phyloP scores from a whole-genome alignment of 495 filamentous ascomycete species.

The Penicillium argentinense region DNA sequence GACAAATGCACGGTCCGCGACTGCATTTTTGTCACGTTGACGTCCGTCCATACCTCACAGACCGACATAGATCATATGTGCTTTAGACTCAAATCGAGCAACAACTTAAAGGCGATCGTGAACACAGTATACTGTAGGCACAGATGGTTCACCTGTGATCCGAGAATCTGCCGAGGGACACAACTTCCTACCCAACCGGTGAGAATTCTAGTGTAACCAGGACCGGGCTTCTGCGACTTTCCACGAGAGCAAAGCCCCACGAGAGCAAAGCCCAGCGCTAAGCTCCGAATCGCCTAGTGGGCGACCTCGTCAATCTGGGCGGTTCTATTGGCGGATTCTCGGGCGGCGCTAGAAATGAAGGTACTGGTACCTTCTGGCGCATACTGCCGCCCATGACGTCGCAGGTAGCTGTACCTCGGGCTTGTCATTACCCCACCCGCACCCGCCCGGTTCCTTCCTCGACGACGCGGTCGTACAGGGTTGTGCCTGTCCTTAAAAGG shows the following conservation, averaged over 20 bases:
- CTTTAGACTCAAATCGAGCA: too few species aligned
- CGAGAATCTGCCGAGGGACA: too few species aligned
- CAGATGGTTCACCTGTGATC: too few species aligned
- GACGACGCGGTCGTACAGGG: background rate
- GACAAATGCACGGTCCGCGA: too few species aligned
- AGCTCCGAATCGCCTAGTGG: background rate
- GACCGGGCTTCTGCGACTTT: slow-evolving; percentile 13
- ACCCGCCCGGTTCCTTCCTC: slow-evolving; percentile 13
- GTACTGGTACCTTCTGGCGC: slow-evolving; percentile 4
- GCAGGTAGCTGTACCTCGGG: slow-evolving; percentile 3
- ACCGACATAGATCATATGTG: too few species aligned
- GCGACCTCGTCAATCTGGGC: background rate
- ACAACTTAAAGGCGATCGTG: too few species aligned
- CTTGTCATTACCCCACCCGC: slow-evolving; percentile 15
- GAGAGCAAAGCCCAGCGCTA: slow-evolving; percentile 10
- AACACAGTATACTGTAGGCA: too few species aligned
- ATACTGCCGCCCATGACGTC: background rate
- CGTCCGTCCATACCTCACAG: too few species aligned
- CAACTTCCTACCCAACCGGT: too few species aligned
- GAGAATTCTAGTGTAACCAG: too few species aligned
- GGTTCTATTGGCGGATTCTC: slow-evolving; percentile 7
- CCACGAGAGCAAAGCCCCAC: background rate
- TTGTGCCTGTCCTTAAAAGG: slow-evolving; percentile 16
- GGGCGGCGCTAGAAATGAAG: background rate
- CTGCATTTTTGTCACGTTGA: too few species aligned